phyloP scores from a whole-genome alignment of 2,329 filamentous ascomycete genomes.

The Ophiostoma himal-ulmi region DNA sequence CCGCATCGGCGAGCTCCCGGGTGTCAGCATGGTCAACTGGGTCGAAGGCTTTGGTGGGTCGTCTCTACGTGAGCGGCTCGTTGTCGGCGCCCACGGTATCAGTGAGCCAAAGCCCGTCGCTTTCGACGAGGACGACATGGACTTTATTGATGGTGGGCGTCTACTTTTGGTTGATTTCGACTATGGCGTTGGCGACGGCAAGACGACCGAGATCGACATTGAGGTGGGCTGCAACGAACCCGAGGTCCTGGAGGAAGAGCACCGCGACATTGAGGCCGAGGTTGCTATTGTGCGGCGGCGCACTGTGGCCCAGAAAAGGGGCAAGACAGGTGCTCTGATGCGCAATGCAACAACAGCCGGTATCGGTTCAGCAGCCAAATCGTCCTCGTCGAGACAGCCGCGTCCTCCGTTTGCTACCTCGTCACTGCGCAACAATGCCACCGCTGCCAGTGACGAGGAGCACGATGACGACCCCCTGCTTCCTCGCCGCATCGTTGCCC shows the following conservation, averaged over 20 bases:
- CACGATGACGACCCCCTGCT: slow-evolving; percentile 47
- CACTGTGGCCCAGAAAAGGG: slow-evolving; percentile 60
- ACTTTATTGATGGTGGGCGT: slow-evolving; percentile 73
- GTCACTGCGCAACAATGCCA: slow-evolving; percentile 17
- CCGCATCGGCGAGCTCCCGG: slow-evolving; percentile 58
- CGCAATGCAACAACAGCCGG: slow-evolving; percentile 44
- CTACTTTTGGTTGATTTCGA: slow-evolving; percentile 70
- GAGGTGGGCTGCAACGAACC: slow-evolving; percentile 67
- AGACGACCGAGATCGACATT: slow-evolving; percentile 55
- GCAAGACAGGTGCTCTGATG: slow-evolving; percentile 43
- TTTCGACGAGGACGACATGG: slow-evolving; percentile 61
- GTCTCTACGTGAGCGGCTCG: slow-evolving; percentile 50
- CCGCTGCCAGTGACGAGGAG: not conserved
- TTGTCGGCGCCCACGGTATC: slow-evolving; percentile 68
- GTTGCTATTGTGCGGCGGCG: slow-evolving; percentile 72
- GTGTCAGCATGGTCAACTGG: slow-evolving; percentile 66
- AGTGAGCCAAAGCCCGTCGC: slow-evolving; percentile 51
- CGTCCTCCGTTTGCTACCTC: not conserved
- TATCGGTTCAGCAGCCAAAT: not conserved
- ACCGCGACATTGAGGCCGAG: slow-evolving; percentile 67
- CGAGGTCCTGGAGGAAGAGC: slow-evolving; percentile 66
- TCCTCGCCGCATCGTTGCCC: slow-evolving; percentile 44
- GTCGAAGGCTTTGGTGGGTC: slow-evolving; percentile 51
- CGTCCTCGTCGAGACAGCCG: not conserved
- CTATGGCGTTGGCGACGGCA: slow-evolving; percentile 53